Percentiles rank a stretch among this genome's conserved stretches.
phyloP scores from a whole-genome alignment of 108 stramenopile genomes.

The Discostella pseudostelligera region DNA sequence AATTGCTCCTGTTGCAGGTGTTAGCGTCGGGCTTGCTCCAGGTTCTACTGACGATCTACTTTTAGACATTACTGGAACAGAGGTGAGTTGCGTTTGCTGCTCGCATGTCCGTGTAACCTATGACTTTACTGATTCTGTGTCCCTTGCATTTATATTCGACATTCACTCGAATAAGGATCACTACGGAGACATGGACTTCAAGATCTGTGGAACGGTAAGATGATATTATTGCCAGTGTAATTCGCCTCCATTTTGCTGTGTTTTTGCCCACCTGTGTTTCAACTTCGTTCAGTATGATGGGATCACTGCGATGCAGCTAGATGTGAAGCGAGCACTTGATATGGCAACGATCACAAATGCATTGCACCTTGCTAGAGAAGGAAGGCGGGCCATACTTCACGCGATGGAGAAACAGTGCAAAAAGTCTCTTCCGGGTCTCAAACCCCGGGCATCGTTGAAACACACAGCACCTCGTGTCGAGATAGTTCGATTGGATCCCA shows the following conservation, averaged over 20 bases:
- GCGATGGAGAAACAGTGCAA: conserved; percentile 51
- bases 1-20: conserved; percentile 77
- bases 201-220: conserved; percentile 79
- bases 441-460: conserved; percentile 46
- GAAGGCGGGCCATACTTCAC: conserved; percentile 64
- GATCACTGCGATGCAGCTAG: conserved; percentile 86
- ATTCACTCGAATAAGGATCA: conserved; percentile 26
- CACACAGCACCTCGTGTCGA: conserved; percentile 59
- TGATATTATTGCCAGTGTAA: too few relatives aligned
- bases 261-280: background rate
- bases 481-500: conserved; percentile 51
- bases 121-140: too few relatives aligned
- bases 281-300: conserved; percentile 21
- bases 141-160: background rate
- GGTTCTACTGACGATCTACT: conserved; percentile 48
- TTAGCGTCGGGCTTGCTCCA: conserved; percentile 76
- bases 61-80: conserved; percentile 89
- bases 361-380: conserved; percentile 62
- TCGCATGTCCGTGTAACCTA: background rate
- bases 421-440: conserved; percentile 17
- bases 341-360: conserved; percentile 55
- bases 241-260: too few relatives aligned
- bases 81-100: conserved; percentile 30
- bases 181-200: conserved; percentile 94
- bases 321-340: conserved; percentile 57